Conservation (phyloP, 148 eudicot species). For the Rhododendron molle region DNA sequence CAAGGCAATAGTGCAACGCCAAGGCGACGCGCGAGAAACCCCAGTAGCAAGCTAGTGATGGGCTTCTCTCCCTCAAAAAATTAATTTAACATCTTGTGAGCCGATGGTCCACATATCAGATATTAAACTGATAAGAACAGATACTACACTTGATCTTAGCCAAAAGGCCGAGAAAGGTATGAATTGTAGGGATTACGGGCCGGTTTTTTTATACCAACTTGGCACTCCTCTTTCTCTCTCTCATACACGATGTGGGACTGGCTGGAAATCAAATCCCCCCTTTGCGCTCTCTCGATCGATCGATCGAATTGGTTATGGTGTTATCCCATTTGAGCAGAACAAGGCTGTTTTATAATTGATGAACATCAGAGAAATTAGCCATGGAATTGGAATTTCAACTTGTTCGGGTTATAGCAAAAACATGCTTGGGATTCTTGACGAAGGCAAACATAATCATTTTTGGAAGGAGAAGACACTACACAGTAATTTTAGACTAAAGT, state of each 20-base stretch:
- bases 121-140: slow-evolving; percentile 61
- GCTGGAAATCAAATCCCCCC: no score
- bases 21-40: not conserved
- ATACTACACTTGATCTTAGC: slow-evolving; percentile 63
- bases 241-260: not conserved
- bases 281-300: no score
- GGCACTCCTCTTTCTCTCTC: not conserved
- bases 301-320: no score
- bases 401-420: no score
- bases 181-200: not conserved
- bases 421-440: no score
- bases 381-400: no score
- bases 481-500: no score
- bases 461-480: no score
- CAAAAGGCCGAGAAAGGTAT: slow-evolving; percentile 70
- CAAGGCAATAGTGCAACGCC: not conserved
- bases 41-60: not conserved
- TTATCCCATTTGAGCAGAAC: no score
- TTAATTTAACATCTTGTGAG: slow-evolving; percentile 6
- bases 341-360: no score
- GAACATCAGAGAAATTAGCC: no score
- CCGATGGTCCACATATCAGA: slow-evolving; percentile 42
- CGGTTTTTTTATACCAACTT: not conserved
- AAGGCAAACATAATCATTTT: no score
- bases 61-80: not conserved